phyloP scores from a whole-genome alignment of 768 basidiomycete species.

The Zangia roseola region DNA sequence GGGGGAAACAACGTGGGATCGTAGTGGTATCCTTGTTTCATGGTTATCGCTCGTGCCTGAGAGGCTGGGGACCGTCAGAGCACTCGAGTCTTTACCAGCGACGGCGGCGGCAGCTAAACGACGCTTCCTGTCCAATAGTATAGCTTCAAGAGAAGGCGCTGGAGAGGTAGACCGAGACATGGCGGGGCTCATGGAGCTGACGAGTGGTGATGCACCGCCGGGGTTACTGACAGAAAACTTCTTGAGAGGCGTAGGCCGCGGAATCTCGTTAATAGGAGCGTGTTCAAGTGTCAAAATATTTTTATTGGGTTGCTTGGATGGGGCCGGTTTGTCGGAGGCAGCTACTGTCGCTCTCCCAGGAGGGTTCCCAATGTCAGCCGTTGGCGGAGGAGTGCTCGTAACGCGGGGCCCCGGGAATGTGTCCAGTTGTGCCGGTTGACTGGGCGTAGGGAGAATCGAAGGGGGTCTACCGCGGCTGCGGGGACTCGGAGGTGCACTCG shows the following conservation, averaged over 20 bases:
- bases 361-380: background rate
- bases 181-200: slow-evolving; percentile 12
- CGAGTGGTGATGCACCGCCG: slow-evolving; percentile 8
- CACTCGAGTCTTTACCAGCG: slow-evolving; percentile 15
- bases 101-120: slow-evolving; percentile 36
- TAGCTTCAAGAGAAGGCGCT: slow-evolving; percentile 62
- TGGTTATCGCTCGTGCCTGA: slow-evolving; percentile 13
- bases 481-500: slow-evolving; percentile 58
- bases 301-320: background rate
- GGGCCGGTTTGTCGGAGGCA: slow-evolving; percentile 1
- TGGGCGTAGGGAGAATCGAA: slow-evolving; percentile 4
- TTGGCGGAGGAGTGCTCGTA: background rate
- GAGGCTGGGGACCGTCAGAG: slow-evolving; percentile 2
- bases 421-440: slow-evolving; percentile 1
- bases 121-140: slow-evolving; percentile 65
- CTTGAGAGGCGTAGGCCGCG: slow-evolving; percentile 8
- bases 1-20: slow-evolving; percentile 16
- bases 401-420: background rate
- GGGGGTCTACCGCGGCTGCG: slow-evolving; percentile 25
- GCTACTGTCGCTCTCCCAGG: background rate
- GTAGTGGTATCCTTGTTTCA: slow-evolving; percentile 14
- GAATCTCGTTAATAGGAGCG: background rate
- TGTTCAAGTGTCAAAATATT: slow-evolving; percentile 1
- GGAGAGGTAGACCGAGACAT: slow-evolving; percentile 43
- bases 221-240: slow-evolving; percentile 18